Base-by-base conservation (phyloP, 2,329 filamentous ascomycete species). In the Aspergillus thermomutatus region DNA sequence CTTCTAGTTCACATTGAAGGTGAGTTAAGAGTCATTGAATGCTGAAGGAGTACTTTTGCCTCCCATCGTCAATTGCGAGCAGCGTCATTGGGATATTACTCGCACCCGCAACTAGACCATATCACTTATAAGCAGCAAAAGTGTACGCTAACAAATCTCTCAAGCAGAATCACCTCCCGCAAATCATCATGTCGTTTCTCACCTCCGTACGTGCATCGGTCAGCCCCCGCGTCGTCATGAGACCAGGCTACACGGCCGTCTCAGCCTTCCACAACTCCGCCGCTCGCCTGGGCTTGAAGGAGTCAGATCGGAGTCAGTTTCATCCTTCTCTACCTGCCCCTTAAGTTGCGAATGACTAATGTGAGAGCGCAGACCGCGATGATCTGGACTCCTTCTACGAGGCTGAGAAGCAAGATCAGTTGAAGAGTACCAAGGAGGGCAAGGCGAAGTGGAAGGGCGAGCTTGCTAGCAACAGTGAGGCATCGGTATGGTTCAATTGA, bases 391-490 rank as follows among this genome's bases (percentile, higher is more conserved):
- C 74, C 3, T 67, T 78, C 64, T 80, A 79, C 60, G 80, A 82
- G 60, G 43, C 65, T 11, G 67, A 80, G 61, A 92, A 92, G 79
- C 83, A 90, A 58, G 85, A 87, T n/a, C 76, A 79, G 54, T 55
- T 83, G 57, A 72, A 75, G 59, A 73, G 73, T 57, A 72, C 75
- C 72, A 78, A 80, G 64, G 75, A 82, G 41, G 90, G 89, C 59
- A 82, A 84, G 71, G 87, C 81, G 53, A 82, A 91, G 70, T 94
- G 91, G 90, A 88, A 89, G 76, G 81, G 87, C 23, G 86, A 88
- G 71, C 80, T 95, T 50, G 90, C 90, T 3, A 89, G 86, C 50
- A 85, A 91, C 74, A 90, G 87, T 74, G 91, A 95, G 79, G 89
- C 90, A 72, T 85, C 84, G 65, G 81, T 94, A 76, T 62, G 43